These are phyloP conservation scores for Closterium sp. DNA, from an alignment of 139 green algal genomes.

Conservation along the genomic window DNA sequence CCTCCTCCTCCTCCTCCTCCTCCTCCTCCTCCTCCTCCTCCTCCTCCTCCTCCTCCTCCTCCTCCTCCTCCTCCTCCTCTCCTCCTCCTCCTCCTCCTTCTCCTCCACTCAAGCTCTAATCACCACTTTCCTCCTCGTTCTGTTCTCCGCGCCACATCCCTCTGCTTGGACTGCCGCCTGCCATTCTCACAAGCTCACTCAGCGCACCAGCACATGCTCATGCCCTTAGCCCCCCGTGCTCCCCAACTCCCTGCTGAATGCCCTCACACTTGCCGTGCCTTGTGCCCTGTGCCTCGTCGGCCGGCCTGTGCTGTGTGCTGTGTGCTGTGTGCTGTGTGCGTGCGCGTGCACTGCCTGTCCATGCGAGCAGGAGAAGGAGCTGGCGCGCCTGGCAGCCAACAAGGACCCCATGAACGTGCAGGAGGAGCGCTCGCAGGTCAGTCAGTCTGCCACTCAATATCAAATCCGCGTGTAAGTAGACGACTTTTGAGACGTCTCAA, in stretches of 20 bases:
- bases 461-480: too few species aligned
- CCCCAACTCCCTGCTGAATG: background rate
- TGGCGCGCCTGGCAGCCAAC: constrained; percentile 13
- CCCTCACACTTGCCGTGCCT: background rate
- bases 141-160: too few species aligned
- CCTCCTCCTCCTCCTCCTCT: too few species aligned
- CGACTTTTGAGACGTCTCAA: too few species aligned
- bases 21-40: too few species aligned
- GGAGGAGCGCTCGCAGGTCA: constrained; percentile 40
- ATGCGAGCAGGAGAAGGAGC: constrained; percentile 28
- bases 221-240: background rate
- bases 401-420: constrained; percentile 28
- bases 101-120: too few species aligned
- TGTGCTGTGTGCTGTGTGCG: background rate
- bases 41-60: too few species aligned
- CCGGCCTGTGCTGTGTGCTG: background rate
- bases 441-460: too few species aligned
- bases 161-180: background rate
- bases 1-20: too few species aligned
- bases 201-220: background rate
- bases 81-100: too few species aligned
- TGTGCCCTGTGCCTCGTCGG: background rate
- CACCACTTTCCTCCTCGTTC: too few species aligned
- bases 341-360: background rate
- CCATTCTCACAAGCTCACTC: background rate